Evolutionary conservation across 441 rosid species (phyloP).

Genomic region (Raphanus hybrid): DNA sequence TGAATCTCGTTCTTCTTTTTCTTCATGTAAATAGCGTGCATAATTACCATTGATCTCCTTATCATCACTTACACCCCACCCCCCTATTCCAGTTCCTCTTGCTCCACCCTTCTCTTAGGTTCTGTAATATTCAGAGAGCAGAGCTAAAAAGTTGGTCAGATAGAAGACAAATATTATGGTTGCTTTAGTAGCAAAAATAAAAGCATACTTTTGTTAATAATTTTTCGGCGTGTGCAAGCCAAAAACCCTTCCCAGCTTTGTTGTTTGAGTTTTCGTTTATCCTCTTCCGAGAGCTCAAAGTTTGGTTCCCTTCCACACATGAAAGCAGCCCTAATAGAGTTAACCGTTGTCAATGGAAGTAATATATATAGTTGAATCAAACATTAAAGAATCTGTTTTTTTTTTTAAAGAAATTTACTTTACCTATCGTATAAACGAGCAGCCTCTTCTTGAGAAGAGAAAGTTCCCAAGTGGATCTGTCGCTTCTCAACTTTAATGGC

Average conservation of each 20-base stretch:
- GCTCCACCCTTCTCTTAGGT: slow-evolving; percentile 71
- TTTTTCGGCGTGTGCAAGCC: slow-evolving; percentile 82
- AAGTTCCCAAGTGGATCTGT: slow-evolving; percentile 96
- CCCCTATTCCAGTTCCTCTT: slow-evolving; percentile 48
- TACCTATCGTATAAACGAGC: slow-evolving; percentile 94
- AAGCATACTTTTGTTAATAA: slow-evolving; percentile 79
- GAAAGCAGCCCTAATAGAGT: slow-evolving; percentile 77
- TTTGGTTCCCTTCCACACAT: slow-evolving; percentile 99
- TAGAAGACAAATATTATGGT: neutral
- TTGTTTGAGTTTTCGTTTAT: slow-evolving; percentile 68
- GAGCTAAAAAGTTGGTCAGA: slow-evolving; percentile 15
- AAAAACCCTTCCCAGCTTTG: slow-evolving; percentile 91
- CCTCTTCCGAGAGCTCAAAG: slow-evolving; percentile 79
- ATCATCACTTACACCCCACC: slow-evolving; percentile 42
- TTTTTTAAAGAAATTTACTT: neutral
- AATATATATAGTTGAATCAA: neutral
- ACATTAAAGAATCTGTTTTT: neutral
- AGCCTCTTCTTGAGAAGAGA: slow-evolving; percentile 94
- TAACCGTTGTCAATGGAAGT: slow-evolving; percentile 18
- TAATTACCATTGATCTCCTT: slow-evolving; percentile 16
- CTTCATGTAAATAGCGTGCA: slow-evolving; percentile 10
- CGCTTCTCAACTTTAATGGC: slow-evolving; percentile 98
- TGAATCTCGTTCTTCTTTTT: slow-evolving; percentile 16
- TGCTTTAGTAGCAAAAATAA: neutral
- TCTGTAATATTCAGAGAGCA: slow-evolving; percentile 47